Percentiles rank a stretch among this genome's conserved stretches.
Conservation (phyloP, 805 yeast genomes). For the Blastobotrys mokoenaii region DNA sequence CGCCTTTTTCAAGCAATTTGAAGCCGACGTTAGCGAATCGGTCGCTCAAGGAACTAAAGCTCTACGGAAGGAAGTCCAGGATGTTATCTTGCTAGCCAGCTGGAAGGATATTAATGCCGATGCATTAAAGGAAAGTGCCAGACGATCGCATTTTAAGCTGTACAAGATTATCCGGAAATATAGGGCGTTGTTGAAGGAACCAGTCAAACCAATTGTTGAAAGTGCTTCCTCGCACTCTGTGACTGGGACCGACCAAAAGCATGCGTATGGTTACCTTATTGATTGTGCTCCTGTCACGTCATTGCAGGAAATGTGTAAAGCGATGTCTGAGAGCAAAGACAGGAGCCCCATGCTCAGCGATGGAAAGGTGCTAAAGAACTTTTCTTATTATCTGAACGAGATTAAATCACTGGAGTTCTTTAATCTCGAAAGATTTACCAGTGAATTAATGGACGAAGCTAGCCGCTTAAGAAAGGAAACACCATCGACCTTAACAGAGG, state of each 20-base stretch:
- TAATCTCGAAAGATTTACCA: slow-evolving; percentile 45
- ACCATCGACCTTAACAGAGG: slow-evolving; percentile 62
- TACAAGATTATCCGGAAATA: slow-evolving; percentile 81
- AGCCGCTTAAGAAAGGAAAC: slow-evolving; percentile 65
- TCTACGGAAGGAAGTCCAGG: slow-evolving; percentile 73
- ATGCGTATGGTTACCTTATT: no score
- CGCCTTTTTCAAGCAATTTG: slow-evolving; percentile 60
- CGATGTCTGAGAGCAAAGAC: neutral
- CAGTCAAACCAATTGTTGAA: slow-evolving; percentile 50
- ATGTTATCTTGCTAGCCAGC: slow-evolving; percentile 80
- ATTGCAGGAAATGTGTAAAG: slow-evolving; percentile 1
- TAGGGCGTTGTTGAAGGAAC: slow-evolving; percentile 48
- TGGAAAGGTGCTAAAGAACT: slow-evolving; percentile 42
- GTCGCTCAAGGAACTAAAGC: slow-evolving; percentile 40
- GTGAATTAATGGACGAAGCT: slow-evolving; percentile 47
- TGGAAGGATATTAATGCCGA: slow-evolving; percentile 96
- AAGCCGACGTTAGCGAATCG: slow-evolving; percentile 37
- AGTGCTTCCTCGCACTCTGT: neutral
- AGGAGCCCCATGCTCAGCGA: slow-evolving; percentile 28
- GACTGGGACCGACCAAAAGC: no score
- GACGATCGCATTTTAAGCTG: slow-evolving; percentile 74
- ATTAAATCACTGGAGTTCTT: slow-evolving; percentile 36
- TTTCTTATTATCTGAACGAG: slow-evolving; percentile 39
- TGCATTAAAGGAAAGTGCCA: slow-evolving; percentile 89
- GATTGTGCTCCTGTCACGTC: no score